These are phyloP conservation scores for Saprolegnia diclina DNA, from an alignment of 352 stramenopile genomes.

Conservation along the genomic window DNA sequence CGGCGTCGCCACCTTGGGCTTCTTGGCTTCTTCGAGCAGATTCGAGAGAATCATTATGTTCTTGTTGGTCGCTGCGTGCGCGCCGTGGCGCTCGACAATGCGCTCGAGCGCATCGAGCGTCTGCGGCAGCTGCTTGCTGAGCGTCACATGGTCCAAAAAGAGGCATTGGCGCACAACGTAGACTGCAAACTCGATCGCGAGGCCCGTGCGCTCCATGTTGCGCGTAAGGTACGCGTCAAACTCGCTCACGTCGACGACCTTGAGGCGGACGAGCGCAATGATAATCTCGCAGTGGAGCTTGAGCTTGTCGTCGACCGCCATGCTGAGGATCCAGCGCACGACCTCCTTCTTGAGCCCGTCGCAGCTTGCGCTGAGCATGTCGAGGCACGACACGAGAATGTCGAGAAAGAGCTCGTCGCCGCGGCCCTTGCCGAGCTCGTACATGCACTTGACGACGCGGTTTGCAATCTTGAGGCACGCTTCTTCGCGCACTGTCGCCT, in stretches of 20 bases:
- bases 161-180: conserved; percentile 91
- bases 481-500: conserved; percentile 79
- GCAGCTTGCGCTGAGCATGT: conserved; percentile 88
- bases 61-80: conserved; percentile 54
- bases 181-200: conserved; percentile 96
- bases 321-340: conserved; percentile 91
- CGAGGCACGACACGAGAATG: conserved; percentile 91
- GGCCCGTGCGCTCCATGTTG: conserved; percentile 92
- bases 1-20: conserved; percentile 36
- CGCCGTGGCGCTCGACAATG: conserved; percentile 78
- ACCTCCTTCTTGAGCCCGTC: conserved; percentile 93
- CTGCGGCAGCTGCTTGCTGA: conserved; percentile 89
- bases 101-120: conserved; percentile 87
- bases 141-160: conserved; percentile 89
- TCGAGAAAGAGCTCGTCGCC: conserved; percentile 93
- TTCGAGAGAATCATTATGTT: conserved; percentile 80
- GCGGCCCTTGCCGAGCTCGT: conserved; percentile 82
- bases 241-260: conserved; percentile 89
- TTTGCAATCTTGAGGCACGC: conserved; percentile 94
- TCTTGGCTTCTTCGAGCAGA: conserved; percentile 70
- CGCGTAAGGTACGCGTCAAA: conserved; percentile 94
- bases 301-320: conserved; percentile 91
- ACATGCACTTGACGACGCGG: conserved; percentile 96
- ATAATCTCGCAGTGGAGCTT: conserved; percentile 95
- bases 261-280: conserved; percentile 91